Conservation (phyloP, 192 early-diverging fungal genomes). For the Chytriomyces sp. region DNA sequence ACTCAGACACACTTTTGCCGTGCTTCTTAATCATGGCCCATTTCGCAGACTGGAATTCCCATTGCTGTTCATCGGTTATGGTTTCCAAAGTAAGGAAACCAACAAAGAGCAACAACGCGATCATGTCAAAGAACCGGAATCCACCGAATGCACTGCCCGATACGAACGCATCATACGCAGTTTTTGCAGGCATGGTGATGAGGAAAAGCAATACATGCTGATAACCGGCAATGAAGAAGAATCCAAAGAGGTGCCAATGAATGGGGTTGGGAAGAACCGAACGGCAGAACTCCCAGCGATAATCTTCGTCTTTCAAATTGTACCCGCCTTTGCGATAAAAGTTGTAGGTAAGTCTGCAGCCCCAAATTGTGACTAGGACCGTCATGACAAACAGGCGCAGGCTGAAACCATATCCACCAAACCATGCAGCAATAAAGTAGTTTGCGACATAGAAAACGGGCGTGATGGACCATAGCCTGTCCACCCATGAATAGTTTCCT, state of each 20-base stretch:
- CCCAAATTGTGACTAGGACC: slow-evolving; percentile 67
- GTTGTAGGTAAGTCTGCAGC: slow-evolving; percentile 74
- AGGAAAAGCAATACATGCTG: slow-evolving; percentile 73
- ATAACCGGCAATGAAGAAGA: slow-evolving; percentile 73
- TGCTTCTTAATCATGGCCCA: slow-evolving; percentile 30
- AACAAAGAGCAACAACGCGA: slow-evolving; percentile 47
- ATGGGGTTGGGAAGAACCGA: slow-evolving; percentile 34
- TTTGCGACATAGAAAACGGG: slow-evolving; percentile 66
- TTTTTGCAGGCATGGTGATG: slow-evolving; percentile 52
- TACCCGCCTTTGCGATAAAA: slow-evolving; percentile 62
- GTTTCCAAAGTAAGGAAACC: slow-evolving; percentile 61
- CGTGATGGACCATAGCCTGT: slow-evolving; percentile 76
- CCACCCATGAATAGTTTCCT: slow-evolving; percentile 50
- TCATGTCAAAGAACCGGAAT: slow-evolving; percentile 43
- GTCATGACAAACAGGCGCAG: slow-evolving; percentile 44
- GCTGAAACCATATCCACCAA: slow-evolving; percentile 32
- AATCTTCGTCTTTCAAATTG: slow-evolving; percentile 47
- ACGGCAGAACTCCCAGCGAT: slow-evolving; percentile 65
- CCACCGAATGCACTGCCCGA: background rate
- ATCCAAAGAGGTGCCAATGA: slow-evolving; percentile 67
- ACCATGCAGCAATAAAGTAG: slow-evolving; percentile 39
- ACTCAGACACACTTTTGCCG: slow-evolving; percentile 8
- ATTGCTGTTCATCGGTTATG: slow-evolving; percentile 84
- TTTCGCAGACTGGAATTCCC: slow-evolving; percentile 54
- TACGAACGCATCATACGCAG: slow-evolving; percentile 16